Base-by-base conservation (phyloP, 1,284 basidiomycete genomes). In the Blastosporella zonata region DNA sequence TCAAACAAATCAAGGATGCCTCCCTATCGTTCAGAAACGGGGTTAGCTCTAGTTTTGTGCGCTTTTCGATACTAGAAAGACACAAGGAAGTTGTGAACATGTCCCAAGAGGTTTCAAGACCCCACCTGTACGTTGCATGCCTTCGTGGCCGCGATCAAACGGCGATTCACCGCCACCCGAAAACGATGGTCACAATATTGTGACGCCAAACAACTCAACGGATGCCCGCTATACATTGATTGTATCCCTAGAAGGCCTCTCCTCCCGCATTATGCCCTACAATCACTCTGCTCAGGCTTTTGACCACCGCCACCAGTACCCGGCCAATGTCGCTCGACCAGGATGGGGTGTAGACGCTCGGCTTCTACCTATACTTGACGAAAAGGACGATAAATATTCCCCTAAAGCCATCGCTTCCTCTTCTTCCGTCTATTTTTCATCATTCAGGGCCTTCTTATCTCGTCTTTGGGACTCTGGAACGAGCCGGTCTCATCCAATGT, bases 401-500 rank as follows among this genome's bases (percentile, higher is more conserved):
- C 35, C 50, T 18, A 57, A 53, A 42, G 46, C 29, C 31, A 29
- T 54, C 4, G 28, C 46, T 17, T 47, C 46, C 35, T 58, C 54
- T 22, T 58, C 62, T 49, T 57, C 54, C 29, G 54, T 60, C 35
- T 54, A 59, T 25, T 54, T 65, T 33, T 55, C 61, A 35, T 61
- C 61, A 40, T 43, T 66, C 21, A 61, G 60, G 34, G 58, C 59
- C 42, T 47, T 59, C 25, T 39, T 62, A 51, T 49, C 63, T 31
- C 55, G 59, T 28, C 55, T 59, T 37, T 57, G 58, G 47, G 56
- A 50, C 27, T 54, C 56, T 48, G 55, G 59, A 48, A 60, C 59
- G 53, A 53, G 57, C 51, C 55, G 63, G 52, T 61, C 65, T 40
- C 60, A 55, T 46, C 46, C 57, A 20, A 56, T 57, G 12, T 50